phyloP scores from a whole-genome alignment of 495 filamentous ascomycete species.

The Aspergillus conjunctus region DNA sequence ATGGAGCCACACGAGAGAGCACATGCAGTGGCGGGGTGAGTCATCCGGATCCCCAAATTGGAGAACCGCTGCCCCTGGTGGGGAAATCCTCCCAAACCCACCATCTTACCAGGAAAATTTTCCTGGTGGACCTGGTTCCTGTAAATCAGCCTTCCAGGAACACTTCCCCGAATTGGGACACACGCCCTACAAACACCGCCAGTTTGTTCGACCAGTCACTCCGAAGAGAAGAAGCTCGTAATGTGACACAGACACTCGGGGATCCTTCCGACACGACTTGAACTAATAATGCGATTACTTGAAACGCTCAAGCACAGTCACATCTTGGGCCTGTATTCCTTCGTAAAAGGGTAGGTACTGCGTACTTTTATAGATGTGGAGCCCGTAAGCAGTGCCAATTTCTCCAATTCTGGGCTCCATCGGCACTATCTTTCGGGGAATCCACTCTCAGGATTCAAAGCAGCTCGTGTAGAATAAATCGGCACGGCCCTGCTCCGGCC shows the following conservation, averaged over 20 bases:
- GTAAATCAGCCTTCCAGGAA: slow-evolving; percentile 5
- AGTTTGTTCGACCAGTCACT: too few relatives aligned
- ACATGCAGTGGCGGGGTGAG: background rate
- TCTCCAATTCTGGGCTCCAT: background rate
- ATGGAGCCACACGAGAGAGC: too few relatives aligned
- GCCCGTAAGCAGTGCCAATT: background rate
- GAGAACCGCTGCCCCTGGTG: background rate
- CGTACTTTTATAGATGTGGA: too few relatives aligned
- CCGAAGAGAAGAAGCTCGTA: too few relatives aligned
- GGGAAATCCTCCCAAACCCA: background rate
- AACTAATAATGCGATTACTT: too few relatives aligned
- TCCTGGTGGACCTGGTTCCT: background rate
- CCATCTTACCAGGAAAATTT: background rate
- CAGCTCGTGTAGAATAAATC: background rate
- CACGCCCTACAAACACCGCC: too few relatives aligned
- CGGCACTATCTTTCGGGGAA: background rate
- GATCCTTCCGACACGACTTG: too few relatives aligned
- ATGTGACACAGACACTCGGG: too few relatives aligned
- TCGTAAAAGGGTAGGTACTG: too few relatives aligned
- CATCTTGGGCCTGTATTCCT: too few relatives aligned
- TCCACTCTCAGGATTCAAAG: background rate
- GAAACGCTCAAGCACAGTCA: too few relatives aligned
- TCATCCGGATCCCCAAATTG: background rate
- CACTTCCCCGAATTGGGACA: background rate
- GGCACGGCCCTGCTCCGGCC: background rate